Base-by-base conservation (phyloP, 371 early-diverging fungal genomes). In the Mortierella sp. region DNA sequence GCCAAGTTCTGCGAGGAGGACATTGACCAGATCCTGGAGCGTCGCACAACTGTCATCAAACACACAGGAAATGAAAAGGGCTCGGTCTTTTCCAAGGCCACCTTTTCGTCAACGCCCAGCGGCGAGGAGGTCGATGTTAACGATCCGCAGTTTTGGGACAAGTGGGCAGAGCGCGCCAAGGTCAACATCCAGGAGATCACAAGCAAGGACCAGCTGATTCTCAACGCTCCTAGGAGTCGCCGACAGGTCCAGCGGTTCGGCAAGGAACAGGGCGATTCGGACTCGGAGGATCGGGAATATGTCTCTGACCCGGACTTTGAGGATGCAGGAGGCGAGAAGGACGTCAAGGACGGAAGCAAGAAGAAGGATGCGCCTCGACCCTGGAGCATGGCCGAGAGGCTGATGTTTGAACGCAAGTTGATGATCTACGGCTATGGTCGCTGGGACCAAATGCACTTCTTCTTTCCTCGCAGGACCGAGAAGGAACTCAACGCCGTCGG, bases 81-180 rank as follows among this genome's bases (percentile, higher is more conserved):
- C 0, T 96, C 95, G 7, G 94, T 97, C 29, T 99, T 98, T 90
- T 97, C 97, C 54, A 99, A 98, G 88, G 99, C 99, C 0, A 95
- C 97, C 0, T 99, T 99, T 79, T 93, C 95, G 21, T 82, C 87
- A 29, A 90, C 95, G 32, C 90, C 91, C 65, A 89, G 89, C 76
- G 87, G 91, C 7, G 90, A 90, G 60, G 91, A 91, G 71, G 93
- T 97, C 0, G 98, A 98, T 73, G 90, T 99, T 6, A 96, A 99
- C 76, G 99, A 99, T 88, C 99, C 99, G 4, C 93, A 97, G 77
- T 99, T 99, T 88, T 99, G 99, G 99, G 98, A 98, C 82, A 98
- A 98, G 88, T 95, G 98, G 90, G 97, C 98, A 0, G 91, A 94
- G 54, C 93, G 93, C 73, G 97, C 96, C 48, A 90, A 95, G 48